Conservation (phyloP, 2,329 filamentous ascomycete species). For the Exophiala phaeomuriformis region DNA sequence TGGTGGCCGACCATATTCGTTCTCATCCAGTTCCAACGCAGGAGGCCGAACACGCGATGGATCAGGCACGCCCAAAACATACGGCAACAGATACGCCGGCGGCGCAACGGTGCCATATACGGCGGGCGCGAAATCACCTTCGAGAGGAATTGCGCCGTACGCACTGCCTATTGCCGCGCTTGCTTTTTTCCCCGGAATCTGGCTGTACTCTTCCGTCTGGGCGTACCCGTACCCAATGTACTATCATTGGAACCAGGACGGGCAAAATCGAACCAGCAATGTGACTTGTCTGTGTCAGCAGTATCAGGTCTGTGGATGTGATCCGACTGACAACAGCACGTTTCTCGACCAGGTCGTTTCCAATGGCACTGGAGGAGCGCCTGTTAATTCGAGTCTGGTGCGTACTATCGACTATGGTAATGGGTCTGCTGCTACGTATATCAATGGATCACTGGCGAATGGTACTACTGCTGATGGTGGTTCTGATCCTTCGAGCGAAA, state of each 20-base stretch:
- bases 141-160: slow-evolving; percentile 43
- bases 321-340: slow-evolving; percentile 41
- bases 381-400: slow-evolving; percentile 35
- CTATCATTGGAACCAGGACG: slow-evolving; percentile 40
- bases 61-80: slow-evolving; percentile 40
- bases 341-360: slow-evolving; percentile 40
- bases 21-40: slow-evolving; percentile 24
- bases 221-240: slow-evolving; percentile 48
- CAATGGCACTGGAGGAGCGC: slow-evolving; percentile 31
- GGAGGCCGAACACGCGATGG: slow-evolving; percentile 33
- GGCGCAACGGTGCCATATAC: slow-evolving; percentile 48
- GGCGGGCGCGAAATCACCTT: slow-evolving; percentile 39
- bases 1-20: slow-evolving; percentile 18
- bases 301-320: slow-evolving; percentile 52
- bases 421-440: slow-evolving; percentile 39
- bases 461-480: slow-evolving; percentile 36
- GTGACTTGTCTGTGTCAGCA: slow-evolving; percentile 52
- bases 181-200: slow-evolving; percentile 46
- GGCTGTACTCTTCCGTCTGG: slow-evolving; percentile 48
- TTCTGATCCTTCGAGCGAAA: slow-evolving; percentile 28
- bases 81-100: slow-evolving; percentile 49
- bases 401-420: slow-evolving; percentile 36
- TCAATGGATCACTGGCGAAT: slow-evolving; percentile 43
- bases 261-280: slow-evolving; percentile 36
- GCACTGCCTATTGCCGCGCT: slow-evolving; percentile 44